phyloP scores from a whole-genome alignment of 768 basidiomycete species.

The Galerina sulciceps region DNA sequence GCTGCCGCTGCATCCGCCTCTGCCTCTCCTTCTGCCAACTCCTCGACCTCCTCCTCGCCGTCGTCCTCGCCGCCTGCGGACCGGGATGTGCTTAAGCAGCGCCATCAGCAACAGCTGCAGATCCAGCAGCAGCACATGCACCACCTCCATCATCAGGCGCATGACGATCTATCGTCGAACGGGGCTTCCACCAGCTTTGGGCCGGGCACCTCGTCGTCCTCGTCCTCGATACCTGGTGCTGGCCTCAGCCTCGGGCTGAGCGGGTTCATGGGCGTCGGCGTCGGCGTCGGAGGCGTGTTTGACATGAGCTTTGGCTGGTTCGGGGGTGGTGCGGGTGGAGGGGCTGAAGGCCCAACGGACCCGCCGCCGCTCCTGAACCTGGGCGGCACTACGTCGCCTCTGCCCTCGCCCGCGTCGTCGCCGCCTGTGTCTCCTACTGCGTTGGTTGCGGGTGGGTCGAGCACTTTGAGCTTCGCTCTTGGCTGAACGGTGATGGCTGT shows the following conservation, averaged over 20 bases:
- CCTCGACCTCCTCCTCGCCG: not conserved
- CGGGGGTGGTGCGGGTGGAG: not conserved
- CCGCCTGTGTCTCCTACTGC: not conserved
- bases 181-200: not conserved
- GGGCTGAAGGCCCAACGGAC: not conserved
- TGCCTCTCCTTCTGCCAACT: not conserved
- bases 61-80: not conserved
- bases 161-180: not conserved
- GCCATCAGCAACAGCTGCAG: slow-evolving; percentile 4
- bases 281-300: slow-evolving; percentile 24
- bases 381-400: not conserved
- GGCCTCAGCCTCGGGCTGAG: not conserved
- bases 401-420: not conserved
- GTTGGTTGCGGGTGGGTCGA: slow-evolving; percentile 13
- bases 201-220: not conserved
- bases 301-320: slow-evolving; percentile 27
- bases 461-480: slow-evolving; percentile 25
- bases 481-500: slow-evolving; percentile 12
- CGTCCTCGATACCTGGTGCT: not conserved
- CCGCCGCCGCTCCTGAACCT: not conserved
- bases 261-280: slow-evolving; percentile 2
- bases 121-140: slow-evolving; percentile 1
- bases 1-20: not conserved
- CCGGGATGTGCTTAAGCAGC: slow-evolving; percentile 2
- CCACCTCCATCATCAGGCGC: not conserved